Evolutionary conservation across 495 filamentous ascomycete species (phyloP), one percentile per base, ranked within the genome.

Genomic region (Cercophora sp.): DNA sequence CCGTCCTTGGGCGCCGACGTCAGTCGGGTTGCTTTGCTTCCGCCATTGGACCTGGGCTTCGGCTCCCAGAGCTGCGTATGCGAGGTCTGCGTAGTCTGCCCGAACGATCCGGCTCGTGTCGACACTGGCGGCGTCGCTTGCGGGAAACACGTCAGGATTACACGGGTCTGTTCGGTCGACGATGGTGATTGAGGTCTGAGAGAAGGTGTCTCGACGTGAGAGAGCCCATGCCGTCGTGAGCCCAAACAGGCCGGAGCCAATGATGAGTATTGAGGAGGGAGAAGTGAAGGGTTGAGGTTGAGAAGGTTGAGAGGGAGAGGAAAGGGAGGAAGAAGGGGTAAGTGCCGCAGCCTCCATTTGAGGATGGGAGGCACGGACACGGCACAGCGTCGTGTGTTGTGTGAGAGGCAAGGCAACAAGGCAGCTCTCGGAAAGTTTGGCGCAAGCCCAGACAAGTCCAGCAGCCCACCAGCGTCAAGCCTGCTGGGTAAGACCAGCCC

Each of bases 41-140:
- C 89, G 81, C 92, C 92, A 97, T 62, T 74, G 70, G 16, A 67
- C 60, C 45, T 87, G 86, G 4, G 89, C 91, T 5, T 76, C 66
- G 1, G 79, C 70, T 5, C 81, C 87, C 39, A 96, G 83, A 8
- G 71, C 65, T 9, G 86, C 76, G 65, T 96, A 96, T 2, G 78
- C 79, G 2, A 79, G 70, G 63, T 88, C 78, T 2, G 83, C 77
- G 65, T 96, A 96, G 72, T 96, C 91, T 31, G 89, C 73, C 22
- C 91, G 79, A 52, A 96, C 77, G 59, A 91, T 88, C 44, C 87
- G 84, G 16, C 85, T 88, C 34, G 76, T 79, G 72, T 92, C 89
- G 59, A 88, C 79, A 44, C 82, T 87, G 23, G 86, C 79, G 51
- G 82, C 81, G 58, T 91, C 80, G 3, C 80, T 81, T 52, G 85